phyloP scores from a whole-genome alignment of 2,329 filamentous ascomycete genomes.

The Magnaporthiopsis rhizophila region DNA sequence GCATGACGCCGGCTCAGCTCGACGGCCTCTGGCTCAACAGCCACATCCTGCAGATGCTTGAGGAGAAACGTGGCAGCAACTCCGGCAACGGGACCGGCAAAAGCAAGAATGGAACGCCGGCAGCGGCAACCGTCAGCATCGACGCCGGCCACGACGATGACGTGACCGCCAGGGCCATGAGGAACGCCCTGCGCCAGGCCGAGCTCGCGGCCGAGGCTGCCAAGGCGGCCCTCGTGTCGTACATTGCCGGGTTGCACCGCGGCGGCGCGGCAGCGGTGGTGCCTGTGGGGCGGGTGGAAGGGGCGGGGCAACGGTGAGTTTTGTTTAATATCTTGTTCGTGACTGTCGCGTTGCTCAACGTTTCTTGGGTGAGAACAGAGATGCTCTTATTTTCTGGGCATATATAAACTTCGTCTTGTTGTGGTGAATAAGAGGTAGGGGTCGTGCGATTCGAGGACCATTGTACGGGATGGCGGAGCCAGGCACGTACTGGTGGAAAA shows the following conservation, averaged over 20 bases:
- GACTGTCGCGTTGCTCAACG: no score
- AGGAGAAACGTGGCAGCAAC: slow-evolving; percentile 17
- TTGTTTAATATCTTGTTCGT: no score
- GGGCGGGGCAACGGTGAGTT: neutral
- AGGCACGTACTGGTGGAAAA: no score
- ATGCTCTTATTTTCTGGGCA: no score
- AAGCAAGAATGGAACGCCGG: no score
- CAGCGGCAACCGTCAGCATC: neutral
- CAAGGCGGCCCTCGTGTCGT: slow-evolving; percentile 32
- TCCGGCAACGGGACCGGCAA: slow-evolving; percentile 11
- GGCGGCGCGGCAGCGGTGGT: neutral
- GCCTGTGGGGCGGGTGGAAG: neutral
- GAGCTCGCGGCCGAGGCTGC: slow-evolving; percentile 40
- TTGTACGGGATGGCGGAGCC: no score
- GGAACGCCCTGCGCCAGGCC: slow-evolving; percentile 34
- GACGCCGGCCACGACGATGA: slow-evolving; percentile 19
- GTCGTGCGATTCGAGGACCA: no score
- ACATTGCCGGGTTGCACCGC: slow-evolving; percentile 17
- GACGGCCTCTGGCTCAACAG: slow-evolving; percentile 53
- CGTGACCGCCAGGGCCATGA: slow-evolving; percentile 32
- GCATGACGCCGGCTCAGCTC: slow-evolving; percentile 47
- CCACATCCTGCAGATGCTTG: slow-evolving; percentile 49
- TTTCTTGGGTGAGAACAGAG: no score
- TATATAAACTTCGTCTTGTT: no score
- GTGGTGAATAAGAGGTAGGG: no score